Evolutionary conservation across 768 basidiomycete species (phyloP), one percentile per base, ranked within the genome.

Genomic region (Pleurotus tuber-regium): DNA sequence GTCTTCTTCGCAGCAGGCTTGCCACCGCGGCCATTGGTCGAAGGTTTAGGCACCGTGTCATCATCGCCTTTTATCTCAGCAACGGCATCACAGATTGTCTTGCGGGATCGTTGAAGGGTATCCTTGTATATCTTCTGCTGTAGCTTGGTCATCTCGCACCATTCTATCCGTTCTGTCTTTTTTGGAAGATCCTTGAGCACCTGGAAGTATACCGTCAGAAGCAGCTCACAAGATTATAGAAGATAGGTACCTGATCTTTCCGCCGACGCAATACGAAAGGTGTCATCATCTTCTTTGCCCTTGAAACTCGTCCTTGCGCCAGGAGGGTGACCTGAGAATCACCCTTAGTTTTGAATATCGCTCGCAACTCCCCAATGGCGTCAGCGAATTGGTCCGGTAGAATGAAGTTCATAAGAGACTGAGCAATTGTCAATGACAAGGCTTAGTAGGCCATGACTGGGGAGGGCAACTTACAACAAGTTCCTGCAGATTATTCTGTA

Each of bases 281-380:
- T 5, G 93, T 97, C 89, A 99, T 93, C 94, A 99, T 98, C 66
- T 92, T 93, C 72, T 98, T 96, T 4, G 97, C 97, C 55, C 95
- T 75, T 16, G 91, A 92, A 19, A 98, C 90, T 43, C 97, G 89
- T 64, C 95, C 89, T 62, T 92, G 87, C 3, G 96, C 91, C 21
- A 98, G 84, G 19, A 98, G 68, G 23, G 90, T 88, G 43, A 89
- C 82, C 53, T 89, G 89, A 10, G 89, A 86, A 61, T 95, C 91
- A n/a, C 92, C 91, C 57, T 91, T 92, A 30, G 92, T 91, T 67
- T 97, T 98, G 81, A 99, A 99, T 57, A 99, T 96, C 5, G 94
- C 88, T 11, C 93, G 84, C 14, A 99, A 74, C 4, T 86, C 83
- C 23, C 83, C 84, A 62, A 93, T 75, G 4, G 89, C 79, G 30